These are phyloP conservation scores for Lipomyces yamanashiensis DNA, from an alignment of 805 yeast genomes.

Conservation along the genomic window DNA sequence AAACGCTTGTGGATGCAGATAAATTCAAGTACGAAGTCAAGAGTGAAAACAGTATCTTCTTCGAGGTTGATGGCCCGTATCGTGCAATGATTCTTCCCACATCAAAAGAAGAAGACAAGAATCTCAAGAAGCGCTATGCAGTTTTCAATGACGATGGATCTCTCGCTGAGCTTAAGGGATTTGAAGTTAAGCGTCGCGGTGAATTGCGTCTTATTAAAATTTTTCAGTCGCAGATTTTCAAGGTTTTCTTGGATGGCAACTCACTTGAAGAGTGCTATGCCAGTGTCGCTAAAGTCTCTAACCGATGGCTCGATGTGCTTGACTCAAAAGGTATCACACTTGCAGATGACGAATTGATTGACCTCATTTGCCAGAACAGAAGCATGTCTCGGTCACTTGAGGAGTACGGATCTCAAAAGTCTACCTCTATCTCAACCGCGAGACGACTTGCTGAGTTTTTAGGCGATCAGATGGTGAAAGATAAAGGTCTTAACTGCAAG, in stretches of 20 bases:
- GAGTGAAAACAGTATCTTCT: constrained; percentile 92
- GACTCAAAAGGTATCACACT: constrained; percentile 84
- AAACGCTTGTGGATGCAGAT: constrained; percentile 74
- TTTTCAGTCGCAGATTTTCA: constrained; percentile 93
- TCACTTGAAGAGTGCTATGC: constrained; percentile 78
- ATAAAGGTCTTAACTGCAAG: constrained; percentile 93
- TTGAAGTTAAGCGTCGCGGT: constrained; percentile 95
- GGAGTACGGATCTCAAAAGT: constrained; percentile 88
- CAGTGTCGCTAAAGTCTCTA: constrained; percentile 90
- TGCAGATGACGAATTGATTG: constrained; percentile 93
- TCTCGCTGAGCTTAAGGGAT: constrained; percentile 93
- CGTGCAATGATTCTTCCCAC: constrained; percentile 97
- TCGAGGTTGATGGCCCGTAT: constrained; percentile 98
- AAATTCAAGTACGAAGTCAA: constrained; percentile 71
- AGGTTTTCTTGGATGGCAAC: constrained; percentile 84
- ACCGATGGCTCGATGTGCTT: constrained; percentile 92
- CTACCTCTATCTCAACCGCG: constrained; percentile 96
- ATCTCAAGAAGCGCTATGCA: constrained; percentile 93
- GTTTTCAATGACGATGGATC: constrained; percentile 95
- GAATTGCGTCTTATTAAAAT: constrained; percentile 91
- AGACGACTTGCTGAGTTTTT: constrained; percentile 88
- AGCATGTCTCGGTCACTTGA: constrained; percentile 90
- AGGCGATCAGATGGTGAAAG: constrained; percentile 96
- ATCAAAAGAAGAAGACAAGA: constrained; percentile 96
- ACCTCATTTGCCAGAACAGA: constrained; percentile 92